Base-by-base conservation (phyloP, 352 stramenopile species). In the Globisporangium abappressorium region DNA sequence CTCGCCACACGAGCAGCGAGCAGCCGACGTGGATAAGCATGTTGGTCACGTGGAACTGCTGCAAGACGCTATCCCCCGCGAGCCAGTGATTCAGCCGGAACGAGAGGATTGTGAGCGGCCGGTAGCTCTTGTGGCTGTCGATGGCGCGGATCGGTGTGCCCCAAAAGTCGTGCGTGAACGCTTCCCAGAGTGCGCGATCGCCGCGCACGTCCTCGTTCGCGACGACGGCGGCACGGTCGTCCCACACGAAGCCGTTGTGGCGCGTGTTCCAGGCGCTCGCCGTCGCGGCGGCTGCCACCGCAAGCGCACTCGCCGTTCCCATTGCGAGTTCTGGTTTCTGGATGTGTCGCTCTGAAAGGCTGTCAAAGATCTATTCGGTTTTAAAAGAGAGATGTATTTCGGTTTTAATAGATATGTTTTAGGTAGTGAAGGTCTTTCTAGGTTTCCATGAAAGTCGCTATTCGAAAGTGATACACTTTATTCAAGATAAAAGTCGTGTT, bases 111-210 rank as follows among this genome's bases (percentile, higher is more conserved):
- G 89, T 86, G 34, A 96, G 61, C 22, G 90, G 90, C 0, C 90
- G 75, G 58, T 90, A 97, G 69, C 87, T 96, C 76, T 96, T 96
- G 75, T 97, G 90, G 63, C 76, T 91, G 8, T 43, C 69, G 12
- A 60, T 20, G 20, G 65, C 62, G 28, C 68, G 54, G 63, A 97
- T 93, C 5, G 75, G 26, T 20, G 81, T 75, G 46, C 90, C 90
- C 90, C 90, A 97, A 69, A 96, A 96, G 70, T 95, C 88, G 68
- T 95, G 76, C 15, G 28, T 24, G 43, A 91, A 89, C 34, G 89
- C 53, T 22, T 85, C 65, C n/a, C 38, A 70, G 65, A 75, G 75
- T 15, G 69, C 58, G 5, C 46, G 51, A 24, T 73, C 67, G 9
- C 58, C 63, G 36, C 75, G 68, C 26, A 89, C 74, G 69, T 94